Percentiles rank a stretch among this genome's conserved stretches.
Conservation (phyloP, 1,284 basidiomycete genomes). For the Phlebopus sp. region DNA sequence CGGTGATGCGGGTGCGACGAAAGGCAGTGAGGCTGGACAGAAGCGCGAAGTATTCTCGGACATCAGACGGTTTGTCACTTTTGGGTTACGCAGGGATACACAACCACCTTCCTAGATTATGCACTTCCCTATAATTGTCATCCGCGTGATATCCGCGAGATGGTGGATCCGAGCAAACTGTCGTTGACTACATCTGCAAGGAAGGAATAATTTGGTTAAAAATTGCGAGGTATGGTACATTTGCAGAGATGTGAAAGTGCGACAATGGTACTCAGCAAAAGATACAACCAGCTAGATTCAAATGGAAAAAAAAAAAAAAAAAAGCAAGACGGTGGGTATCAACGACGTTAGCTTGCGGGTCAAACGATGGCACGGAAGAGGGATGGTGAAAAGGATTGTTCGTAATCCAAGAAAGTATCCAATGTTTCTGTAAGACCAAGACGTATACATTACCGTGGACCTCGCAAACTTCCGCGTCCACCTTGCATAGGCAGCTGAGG, state of each 20-base stretch:
- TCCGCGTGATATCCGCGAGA: too few relatives aligned
- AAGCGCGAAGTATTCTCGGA: conserved; percentile 82
- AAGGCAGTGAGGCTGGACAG: conserved; percentile 43
- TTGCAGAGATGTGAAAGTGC: conserved; percentile 9
- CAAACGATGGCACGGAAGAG: conserved; percentile 5
- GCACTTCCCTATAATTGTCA: not conserved
- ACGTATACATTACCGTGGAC: conserved; percentile 11
- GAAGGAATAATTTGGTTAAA: conserved; percentile 5
- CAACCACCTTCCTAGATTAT: conserved; percentile 39
- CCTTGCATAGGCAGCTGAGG: conserved; percentile 33
- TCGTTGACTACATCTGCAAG: conserved; percentile 9
- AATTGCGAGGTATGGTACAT: conserved; percentile 17
- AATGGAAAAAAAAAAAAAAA: conserved; percentile 1
- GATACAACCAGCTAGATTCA: not conserved
- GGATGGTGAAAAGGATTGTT: conserved; percentile 5
- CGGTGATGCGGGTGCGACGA: conserved; percentile 36
- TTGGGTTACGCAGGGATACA: conserved; percentile 74
- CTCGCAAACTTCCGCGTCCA: conserved; percentile 18
- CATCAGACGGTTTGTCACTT: conserved; percentile 80
- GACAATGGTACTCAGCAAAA: conserved; percentile 6
- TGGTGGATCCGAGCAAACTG: too few relatives aligned
- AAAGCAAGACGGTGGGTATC: conserved; percentile 18
- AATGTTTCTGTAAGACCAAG: not conserved
- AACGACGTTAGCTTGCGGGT: not conserved
- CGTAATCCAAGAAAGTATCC: conserved; percentile 22